Evolutionary conservation across 495 filamentous ascomycete species (phyloP).

Genomic region (Apiosordaria backusii): DNA sequence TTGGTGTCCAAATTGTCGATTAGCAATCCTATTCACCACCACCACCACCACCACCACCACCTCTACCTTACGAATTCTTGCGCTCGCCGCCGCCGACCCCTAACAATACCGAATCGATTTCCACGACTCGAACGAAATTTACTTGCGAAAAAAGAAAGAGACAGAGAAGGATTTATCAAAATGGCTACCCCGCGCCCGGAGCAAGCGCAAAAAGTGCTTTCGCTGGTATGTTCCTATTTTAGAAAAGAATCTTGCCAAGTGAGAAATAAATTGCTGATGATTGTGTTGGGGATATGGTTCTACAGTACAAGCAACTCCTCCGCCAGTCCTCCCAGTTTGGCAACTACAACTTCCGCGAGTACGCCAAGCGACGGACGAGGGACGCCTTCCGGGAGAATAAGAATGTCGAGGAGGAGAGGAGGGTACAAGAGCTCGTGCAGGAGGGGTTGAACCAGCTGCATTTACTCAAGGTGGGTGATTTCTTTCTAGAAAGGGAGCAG

Average conservation of each 20-base stretch:
- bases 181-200: slow-evolving; percentile 43
- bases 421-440: slow-evolving; percentile 84
- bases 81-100: no score
- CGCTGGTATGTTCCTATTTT: slow-evolving; percentile 53
- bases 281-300: not conserved
- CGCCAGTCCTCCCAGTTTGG: slow-evolving; percentile 85
- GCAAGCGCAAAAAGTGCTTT: slow-evolving; percentile 66
- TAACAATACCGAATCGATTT: not conserved
- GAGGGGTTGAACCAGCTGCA: slow-evolving; percentile 83
- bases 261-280: not conserved
- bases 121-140: not conserved
- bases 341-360: slow-evolving; percentile 95
- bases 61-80: not conserved
- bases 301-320: slow-evolving; percentile 85
- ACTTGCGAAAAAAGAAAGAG: not conserved
- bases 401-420: slow-evolving; percentile 61
- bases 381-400: slow-evolving; percentile 85
- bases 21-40: not conserved
- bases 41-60: not conserved
- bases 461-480: slow-evolving; percentile 71
- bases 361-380: slow-evolving; percentile 80
- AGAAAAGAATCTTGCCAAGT: not conserved
- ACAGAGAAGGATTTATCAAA: not conserved
- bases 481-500: not conserved
- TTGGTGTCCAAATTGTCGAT: not conserved